Base-by-base conservation (phyloP, 1,284 basidiomycete genomes). In the Cutaneotrichosporon spelunceum region DNA sequence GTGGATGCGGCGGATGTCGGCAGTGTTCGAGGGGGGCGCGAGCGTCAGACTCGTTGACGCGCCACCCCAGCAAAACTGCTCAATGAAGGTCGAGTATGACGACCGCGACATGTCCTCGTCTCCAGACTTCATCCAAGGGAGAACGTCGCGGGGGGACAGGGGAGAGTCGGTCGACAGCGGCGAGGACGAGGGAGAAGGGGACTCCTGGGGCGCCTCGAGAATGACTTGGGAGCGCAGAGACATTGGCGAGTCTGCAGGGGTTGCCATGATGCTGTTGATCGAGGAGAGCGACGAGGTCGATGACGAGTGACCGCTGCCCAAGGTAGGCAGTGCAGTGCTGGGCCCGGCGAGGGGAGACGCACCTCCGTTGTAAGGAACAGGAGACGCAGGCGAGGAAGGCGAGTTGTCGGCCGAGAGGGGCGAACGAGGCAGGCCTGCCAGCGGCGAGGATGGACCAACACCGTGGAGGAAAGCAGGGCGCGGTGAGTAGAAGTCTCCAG, bases 61-160 rank as follows among this genome's bases (percentile, higher is more conserved):
- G 11, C 65, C 62, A 21, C 57, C 62, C 62, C 62, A 66, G 56
- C 65, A 64, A 36, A 66, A 80, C 76, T 79, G 77, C 65, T 79
- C 75, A 53, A 79, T 72, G 50, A 79, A 76, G 59, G 65, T 71
- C 50, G 70, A 72, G 68, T 79, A 79, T 48, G 69, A 73, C 14
- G 69, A 66, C 24, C 72, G 62, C 59, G 67, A 70, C 48, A 67
- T 64, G 54, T 70, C 56, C 52, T 69, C 67, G 29, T 59, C 62
- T 33, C 62, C 60, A 52, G 68, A 66, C 59, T 63, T 66, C 50
- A 60, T 47, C 26, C 49, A 66, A 61, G 36, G 71, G 61, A 60
- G 66, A 24, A 71, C 42, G 34, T 74, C 75, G 8, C 70, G 61
- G 1, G 72, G 74, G 21, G 76, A 77, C 49, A 69, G 57, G 10